Evolutionary conservation across 2,329 filamentous ascomycete species (phyloP).

Genomic region (Stagonosporopsis tanaceti): DNA sequence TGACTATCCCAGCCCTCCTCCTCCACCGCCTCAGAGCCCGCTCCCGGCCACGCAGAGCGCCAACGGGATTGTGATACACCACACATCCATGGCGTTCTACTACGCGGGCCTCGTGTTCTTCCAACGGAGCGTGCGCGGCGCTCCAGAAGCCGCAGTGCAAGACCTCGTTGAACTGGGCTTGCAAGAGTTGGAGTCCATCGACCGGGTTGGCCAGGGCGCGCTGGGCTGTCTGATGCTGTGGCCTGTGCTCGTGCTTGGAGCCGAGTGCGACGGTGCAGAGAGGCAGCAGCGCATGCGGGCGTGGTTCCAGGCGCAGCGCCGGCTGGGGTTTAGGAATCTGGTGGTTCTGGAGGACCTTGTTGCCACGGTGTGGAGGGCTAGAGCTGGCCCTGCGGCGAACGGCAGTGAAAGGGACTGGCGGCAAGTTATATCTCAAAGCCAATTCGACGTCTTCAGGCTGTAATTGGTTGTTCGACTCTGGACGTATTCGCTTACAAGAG

Average conservation of each 20-base stretch:
- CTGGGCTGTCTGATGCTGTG: slow-evolving; percentile 23
- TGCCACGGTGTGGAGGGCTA: slow-evolving; percentile 14
- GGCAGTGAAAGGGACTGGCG: slow-evolving; percentile 8
- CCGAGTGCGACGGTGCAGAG: slow-evolving; percentile 10
- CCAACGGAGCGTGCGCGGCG: slow-evolving; percentile 14
- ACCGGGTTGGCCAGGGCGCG: slow-evolving; percentile 12
- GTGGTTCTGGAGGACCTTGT: slow-evolving; percentile 16
- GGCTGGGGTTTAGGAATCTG: slow-evolving; percentile 21
- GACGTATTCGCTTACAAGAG: too few relatives aligned
- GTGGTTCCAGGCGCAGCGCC: slow-evolving; percentile 18
- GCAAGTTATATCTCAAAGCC: slow-evolving; percentile 9
- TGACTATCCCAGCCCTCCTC: slow-evolving; percentile 11
- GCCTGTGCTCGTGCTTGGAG: slow-evolving; percentile 23
- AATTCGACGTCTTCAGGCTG: slow-evolving; percentile 21
- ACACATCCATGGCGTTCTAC: slow-evolving; percentile 22
- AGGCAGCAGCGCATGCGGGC: slow-evolving; percentile 8
- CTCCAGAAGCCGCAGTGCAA: slow-evolving; percentile 12
- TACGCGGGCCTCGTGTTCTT: slow-evolving; percentile 22
- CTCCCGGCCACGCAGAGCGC: not conserved
- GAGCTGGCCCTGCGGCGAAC: not conserved
- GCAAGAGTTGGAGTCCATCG: slow-evolving; percentile 20
- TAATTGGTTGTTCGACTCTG: not conserved
- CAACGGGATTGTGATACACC: slow-evolving; percentile 11
- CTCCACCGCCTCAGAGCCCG: not conserved
- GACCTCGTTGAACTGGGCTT: slow-evolving; percentile 18